Conservation (phyloP, 257 asterid genomes). For the Fraxinus quadrangulata region DNA sequence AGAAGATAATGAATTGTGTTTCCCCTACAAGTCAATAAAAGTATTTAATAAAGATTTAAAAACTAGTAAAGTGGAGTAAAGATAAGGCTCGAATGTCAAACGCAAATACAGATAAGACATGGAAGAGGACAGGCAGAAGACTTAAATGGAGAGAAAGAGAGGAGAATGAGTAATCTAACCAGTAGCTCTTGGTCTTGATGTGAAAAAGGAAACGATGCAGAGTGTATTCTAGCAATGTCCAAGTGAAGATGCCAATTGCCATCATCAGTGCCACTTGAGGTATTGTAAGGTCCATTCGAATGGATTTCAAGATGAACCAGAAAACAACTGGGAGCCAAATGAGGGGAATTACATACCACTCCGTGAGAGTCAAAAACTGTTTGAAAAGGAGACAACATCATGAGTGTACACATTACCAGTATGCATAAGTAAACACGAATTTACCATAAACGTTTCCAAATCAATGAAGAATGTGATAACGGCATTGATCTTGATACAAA, state of each 20-base stretch:
- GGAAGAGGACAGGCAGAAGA: neutral
- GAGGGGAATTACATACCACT: conserved; percentile 87
- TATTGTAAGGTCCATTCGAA: conserved; percentile 46
- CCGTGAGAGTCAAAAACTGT: conserved; percentile 72
- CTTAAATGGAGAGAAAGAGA: neutral
- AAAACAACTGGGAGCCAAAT: conserved; percentile 81
- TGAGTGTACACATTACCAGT: neutral
- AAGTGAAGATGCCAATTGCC: conserved; percentile 51
- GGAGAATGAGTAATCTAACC: conserved; percentile 41
- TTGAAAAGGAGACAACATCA: conserved; percentile 20
- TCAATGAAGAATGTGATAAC: neutral
- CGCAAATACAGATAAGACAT: neutral
- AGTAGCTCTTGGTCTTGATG: conserved; percentile 58
- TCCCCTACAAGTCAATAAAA: conserved; percentile 43
- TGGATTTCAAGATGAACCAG: conserved; percentile 51
- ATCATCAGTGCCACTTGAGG: conserved; percentile 49
- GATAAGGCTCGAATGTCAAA: neutral
- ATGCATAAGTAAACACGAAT: too few species aligned
- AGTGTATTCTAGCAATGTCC: conserved; percentile 55
- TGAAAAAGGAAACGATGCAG: conserved; percentile 39
- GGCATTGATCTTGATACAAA: neutral
- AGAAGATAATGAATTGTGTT: conserved; percentile 54
- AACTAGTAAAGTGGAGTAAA: neutral
- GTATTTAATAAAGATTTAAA: conserved; percentile 7
- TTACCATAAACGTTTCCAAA: neutral